A percentile compares a stretch with the other conserved stretches of the same genome.
These are phyloP conservation scores for Arthrobotrys sinensis DNA, from an alignment of 2,329 filamentous ascomycete genomes.

Conservation along the genomic window DNA sequence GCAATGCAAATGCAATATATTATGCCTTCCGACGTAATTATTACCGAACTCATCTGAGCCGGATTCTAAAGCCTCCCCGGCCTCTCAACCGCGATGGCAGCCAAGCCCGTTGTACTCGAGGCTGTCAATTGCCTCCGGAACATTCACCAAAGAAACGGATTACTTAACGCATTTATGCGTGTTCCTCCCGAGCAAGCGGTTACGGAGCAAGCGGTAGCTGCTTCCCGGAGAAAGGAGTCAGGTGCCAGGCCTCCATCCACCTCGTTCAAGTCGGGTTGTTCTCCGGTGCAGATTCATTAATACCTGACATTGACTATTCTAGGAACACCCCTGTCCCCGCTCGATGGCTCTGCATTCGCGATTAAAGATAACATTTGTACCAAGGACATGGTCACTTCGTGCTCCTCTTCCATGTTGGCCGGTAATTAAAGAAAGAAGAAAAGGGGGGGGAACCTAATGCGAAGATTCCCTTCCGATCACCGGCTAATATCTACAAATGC, in stretches of 20 bases:
- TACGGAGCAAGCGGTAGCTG: conserved; percentile 12
- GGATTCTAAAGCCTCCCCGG: background rate
- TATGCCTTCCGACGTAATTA: too few species aligned
- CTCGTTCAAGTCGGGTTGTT: background rate
- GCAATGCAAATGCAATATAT: too few species aligned
- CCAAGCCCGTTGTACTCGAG: conserved; percentile 19
- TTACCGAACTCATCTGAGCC: too few species aligned
- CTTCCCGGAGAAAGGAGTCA: background rate
- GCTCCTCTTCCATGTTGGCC: conserved; percentile 80
- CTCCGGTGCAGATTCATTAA: background rate
- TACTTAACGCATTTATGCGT: conserved; percentile 49
- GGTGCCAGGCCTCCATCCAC: background rate
- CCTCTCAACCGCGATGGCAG: conserved; percentile 4
- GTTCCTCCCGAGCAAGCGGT: conserved; percentile 1
- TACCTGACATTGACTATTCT: background rate
- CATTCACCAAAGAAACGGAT: conserved; percentile 20
- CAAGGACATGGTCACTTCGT: conserved; percentile 79
- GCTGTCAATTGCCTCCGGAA: conserved; percentile 29
- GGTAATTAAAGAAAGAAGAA: conserved; percentile 26
- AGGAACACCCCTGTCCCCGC: conserved; percentile 29
- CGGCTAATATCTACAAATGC: background rate
- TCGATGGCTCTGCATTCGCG: conserved; percentile 72
- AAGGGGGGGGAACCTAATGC: background rate
- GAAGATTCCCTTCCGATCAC: conserved; percentile 10
- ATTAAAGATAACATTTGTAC: conserved; percentile 86